Percentiles rank a stretch among this genome's conserved stretches.
phyloP scores from a whole-genome alignment of 2,329 filamentous ascomycete genomes.

The Nothomitra cinnamomea region DNA sequence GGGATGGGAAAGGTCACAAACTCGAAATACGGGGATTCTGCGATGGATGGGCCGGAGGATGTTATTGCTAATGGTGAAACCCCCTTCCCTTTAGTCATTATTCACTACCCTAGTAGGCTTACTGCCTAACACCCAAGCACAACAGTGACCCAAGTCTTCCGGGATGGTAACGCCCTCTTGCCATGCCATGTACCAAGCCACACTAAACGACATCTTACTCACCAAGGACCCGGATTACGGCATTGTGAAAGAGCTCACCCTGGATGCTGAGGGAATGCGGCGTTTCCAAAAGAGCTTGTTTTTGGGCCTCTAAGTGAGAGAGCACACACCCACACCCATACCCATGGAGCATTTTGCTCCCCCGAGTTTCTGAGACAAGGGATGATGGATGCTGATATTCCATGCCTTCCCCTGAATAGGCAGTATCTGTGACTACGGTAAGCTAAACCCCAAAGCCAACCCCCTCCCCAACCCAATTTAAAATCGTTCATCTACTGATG shows the following conservation, averaged over 20 bases:
- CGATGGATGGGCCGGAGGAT: constrained; percentile 10
- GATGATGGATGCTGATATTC: not conserved
- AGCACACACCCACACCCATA: not conserved
- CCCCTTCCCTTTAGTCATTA: constrained; percentile 1
- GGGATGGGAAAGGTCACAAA: not conserved
- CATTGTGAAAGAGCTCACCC: constrained; percentile 3
- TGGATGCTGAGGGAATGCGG: constrained; percentile 5
- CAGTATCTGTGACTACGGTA: constrained; percentile 12
- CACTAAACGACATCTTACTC: constrained; percentile 5
- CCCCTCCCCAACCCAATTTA: not conserved
- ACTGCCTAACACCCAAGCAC: not conserved
- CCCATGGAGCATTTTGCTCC: not conserved
- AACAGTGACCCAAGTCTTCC: constrained; percentile 4
- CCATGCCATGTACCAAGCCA: constrained; percentile 6
- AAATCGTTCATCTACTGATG: constrained; percentile 6
- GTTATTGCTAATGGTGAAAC: constrained; percentile 10
- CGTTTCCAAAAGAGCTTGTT: constrained; percentile 6
- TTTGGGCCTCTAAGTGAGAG: constrained; percentile 6
- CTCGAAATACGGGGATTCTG: not conserved
- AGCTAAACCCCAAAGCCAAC: constrained; percentile 1
- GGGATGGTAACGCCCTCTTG: constrained; percentile 5
- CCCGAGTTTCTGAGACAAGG: not conserved
- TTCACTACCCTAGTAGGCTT: constrained; percentile 2
- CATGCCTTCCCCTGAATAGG: constrained; percentile 5
- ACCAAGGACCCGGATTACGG: constrained; percentile 5